Evolutionary conservation across 2,329 filamentous ascomycete species (phyloP), one percentile per base, ranked within the genome.

Genomic region (Calonectria naviculata): DNA sequence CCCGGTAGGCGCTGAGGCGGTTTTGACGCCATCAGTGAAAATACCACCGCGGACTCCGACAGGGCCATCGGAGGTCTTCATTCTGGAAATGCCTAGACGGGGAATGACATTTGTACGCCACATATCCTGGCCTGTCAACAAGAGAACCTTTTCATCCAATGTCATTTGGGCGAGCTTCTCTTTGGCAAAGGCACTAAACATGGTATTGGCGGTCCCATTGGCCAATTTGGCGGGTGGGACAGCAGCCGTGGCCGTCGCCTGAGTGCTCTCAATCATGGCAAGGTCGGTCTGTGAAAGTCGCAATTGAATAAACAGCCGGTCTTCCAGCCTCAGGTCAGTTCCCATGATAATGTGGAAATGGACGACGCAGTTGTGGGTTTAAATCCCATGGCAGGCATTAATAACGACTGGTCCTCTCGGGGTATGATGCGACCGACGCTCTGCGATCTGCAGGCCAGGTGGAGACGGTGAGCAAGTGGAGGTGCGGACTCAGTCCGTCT

Each of bases 31-130:
- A 8, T 73, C 71, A 2, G 67, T 73, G 15, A 74, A 73, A 34
- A 71, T 71, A 2, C 67, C 68, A 4, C 72, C 68, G 19, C 68
- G 70, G 12, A 75, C 68, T 15, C 72, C 71, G 2, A 68, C 65
- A 6, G 71, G 73, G 1, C 70, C 71, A 28, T 73, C 71, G 1
- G 71, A 73, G 2, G 66, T 72, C 61, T 73, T 75, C 29, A 73
- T 47, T 29, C 70, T 64, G 9, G 73, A 71, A 10, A 74, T 31
- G 0, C 60, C 63, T 4, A 71, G 62, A 0, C 63, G 58, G 15
- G 34, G 36, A 42, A 68, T 61, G 5, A 68, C 28, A 21, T 71
- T 61, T 3, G 70, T 75, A 17, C 65, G 62, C 47, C 72, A 73
- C 4, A 70, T 26, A 13, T 74, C 65, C 36, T 70, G n/a, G 0